Conservation (phyloP, 345 rosid genomes). For the Linum tenue region DNA sequence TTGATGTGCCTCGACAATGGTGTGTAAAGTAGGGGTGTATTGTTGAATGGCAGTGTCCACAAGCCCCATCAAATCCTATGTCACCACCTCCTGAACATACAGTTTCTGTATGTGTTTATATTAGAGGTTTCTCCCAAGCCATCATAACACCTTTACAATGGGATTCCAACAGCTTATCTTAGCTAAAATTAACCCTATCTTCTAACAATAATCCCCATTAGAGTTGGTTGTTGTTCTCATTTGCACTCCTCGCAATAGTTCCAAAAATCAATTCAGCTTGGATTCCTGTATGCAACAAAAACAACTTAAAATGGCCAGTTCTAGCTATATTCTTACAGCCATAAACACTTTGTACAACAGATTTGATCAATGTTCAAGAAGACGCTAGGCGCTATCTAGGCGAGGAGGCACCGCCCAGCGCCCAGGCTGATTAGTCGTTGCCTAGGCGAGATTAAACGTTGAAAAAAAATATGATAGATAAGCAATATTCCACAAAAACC, state of each 20-base stretch:
- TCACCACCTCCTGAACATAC: conserved; percentile 64
- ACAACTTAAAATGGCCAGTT: no score
- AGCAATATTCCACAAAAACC: no score
- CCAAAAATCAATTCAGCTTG: conserved; percentile 79
- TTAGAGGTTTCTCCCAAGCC: conserved; percentile 94
- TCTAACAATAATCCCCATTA: conserved; percentile 43
- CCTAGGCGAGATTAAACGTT: no score
- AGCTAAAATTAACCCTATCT: conserved; percentile 78
- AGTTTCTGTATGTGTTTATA: conserved; percentile 93
- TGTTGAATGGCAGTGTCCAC: conserved; percentile 75
- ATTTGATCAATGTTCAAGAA: no score
- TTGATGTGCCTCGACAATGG: conserved; percentile 81
- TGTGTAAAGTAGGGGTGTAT: conserved; percentile 49
- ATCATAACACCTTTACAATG: conserved; percentile 78
- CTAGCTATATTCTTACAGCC: no score
- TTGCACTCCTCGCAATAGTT: conserved; percentile 51
- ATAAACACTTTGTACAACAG: no score
- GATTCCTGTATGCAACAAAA: conserved; percentile 31
- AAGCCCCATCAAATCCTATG: conserved; percentile 88
- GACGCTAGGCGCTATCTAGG: no score
- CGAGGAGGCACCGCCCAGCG: no score
- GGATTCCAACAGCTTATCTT: conserved; percentile 75
- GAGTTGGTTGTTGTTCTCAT: conserved; percentile 26
- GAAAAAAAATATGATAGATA: no score
- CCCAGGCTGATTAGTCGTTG: no score